These are phyloP conservation scores for Thermothielavioides terrestris DNA, from an alignment of 495 filamentous ascomycete genomes.

Conservation along the genomic window DNA sequence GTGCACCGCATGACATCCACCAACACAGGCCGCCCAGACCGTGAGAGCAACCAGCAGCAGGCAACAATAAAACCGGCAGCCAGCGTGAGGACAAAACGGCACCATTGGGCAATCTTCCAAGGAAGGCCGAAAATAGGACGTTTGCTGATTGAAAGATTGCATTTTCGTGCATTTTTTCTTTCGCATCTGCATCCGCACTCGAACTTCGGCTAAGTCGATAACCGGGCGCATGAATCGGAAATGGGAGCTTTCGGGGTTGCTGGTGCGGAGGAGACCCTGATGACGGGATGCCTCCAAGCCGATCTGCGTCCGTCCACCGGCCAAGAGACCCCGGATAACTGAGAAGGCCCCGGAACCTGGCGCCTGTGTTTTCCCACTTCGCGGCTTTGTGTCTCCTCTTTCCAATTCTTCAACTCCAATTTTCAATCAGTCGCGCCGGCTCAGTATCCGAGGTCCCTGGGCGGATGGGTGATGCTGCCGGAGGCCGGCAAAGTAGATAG, in stretches of 20 bases:
- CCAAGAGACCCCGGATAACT: not conserved
- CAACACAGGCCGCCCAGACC: slow-evolving; percentile 1
- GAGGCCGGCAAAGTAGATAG: too few relatives aligned
- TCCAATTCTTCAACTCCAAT: not conserved
- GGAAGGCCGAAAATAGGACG: not conserved
- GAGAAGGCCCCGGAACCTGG: not conserved
- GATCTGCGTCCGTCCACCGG: slow-evolving; percentile 1
- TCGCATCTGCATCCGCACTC: not conserved
- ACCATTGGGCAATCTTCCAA: not conserved
- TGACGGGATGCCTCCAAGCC: not conserved
- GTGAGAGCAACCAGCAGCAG: slow-evolving; percentile 11
- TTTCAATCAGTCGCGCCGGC: not conserved
- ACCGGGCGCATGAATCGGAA: not conserved
- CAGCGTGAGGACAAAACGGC: not conserved
- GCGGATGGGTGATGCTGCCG: not conserved
- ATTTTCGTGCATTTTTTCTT: not conserved
- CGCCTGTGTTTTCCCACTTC: too few relatives aligned
- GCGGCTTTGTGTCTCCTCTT: too few relatives aligned
- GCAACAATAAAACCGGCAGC: not conserved
- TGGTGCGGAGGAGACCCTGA: too few relatives aligned
- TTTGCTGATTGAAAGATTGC: not conserved
- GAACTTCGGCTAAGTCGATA: not conserved
- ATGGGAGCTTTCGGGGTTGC: not conserved
- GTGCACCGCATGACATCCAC: slow-evolving; percentile 2
- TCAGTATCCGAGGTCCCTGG: not conserved